These are phyloP conservation scores for Trichoderma virens DNA, from an alignment of 495 filamentous ascomycete species.

Conservation along the genomic window DNA sequence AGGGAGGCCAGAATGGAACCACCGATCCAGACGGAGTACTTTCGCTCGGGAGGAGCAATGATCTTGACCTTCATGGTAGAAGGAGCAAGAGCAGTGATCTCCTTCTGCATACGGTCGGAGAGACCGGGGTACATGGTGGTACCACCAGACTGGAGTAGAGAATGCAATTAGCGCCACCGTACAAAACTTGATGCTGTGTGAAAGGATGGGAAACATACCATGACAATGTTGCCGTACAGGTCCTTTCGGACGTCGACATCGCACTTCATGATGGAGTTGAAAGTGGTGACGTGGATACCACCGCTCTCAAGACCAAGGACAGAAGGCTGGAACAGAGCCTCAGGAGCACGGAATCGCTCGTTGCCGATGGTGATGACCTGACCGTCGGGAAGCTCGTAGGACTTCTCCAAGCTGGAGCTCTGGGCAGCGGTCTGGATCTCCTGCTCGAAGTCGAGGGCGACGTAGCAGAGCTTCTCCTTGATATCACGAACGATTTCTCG, in stretches of 20 bases:
- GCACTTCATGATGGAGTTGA: constrained; percentile 99
- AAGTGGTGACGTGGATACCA: constrained; percentile 99
- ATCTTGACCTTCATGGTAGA: constrained; percentile 99
- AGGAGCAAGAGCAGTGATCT: constrained; percentile 97
- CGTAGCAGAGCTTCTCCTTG: constrained; percentile 99
- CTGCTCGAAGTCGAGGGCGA: constrained; percentile 98
- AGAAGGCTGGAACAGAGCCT: constrained; percentile 98
- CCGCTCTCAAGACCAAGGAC: constrained; percentile 96
- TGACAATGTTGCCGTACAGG: constrained; percentile 99
- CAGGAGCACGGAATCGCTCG: constrained; percentile 98
- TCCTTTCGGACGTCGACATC: constrained; percentile 99
- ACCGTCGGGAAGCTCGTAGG: constrained; percentile 98
- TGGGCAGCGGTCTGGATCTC: constrained; percentile 99
- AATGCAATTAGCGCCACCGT: constrained; percentile 12
- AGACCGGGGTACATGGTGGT: constrained; percentile 99
- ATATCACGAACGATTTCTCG: constrained; percentile 99
- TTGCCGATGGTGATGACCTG: constrained; percentile 99
- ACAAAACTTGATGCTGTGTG: background rate
- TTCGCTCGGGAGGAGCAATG: constrained; percentile 93
- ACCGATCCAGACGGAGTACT: constrained; percentile 99
- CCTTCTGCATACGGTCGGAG: constrained; percentile 99
- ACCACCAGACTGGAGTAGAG: constrained; percentile 74
- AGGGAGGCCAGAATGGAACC: constrained; percentile 98
- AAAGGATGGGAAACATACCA: constrained; percentile 61
- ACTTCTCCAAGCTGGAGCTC: constrained; percentile 95